Evolutionary conservation across 768 basidiomycete species (phyloP).

Genomic region (Leucocoprinus sp.): DNA sequence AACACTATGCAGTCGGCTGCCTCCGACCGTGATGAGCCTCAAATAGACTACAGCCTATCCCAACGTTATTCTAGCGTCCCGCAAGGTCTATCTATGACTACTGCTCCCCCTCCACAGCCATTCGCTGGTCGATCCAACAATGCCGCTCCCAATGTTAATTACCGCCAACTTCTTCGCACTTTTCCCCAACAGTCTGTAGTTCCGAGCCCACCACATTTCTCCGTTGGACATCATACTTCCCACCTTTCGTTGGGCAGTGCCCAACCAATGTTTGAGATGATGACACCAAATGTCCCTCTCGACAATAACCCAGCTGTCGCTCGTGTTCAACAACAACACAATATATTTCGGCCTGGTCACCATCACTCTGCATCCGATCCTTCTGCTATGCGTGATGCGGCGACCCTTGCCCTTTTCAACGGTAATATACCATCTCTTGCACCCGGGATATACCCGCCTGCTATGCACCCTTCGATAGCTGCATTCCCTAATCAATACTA

Average conservation of each 20-base stretch:
- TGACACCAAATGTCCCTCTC: conserved; percentile 46
- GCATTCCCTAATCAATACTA: conserved; percentile 71
- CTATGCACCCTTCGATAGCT: conserved; percentile 40
- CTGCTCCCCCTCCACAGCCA: conserved; percentile 29
- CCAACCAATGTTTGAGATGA: conserved; percentile 78
- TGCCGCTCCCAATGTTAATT: conserved; percentile 36
- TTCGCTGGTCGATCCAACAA: conserved; percentile 48
- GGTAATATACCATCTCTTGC: conserved; percentile 49
- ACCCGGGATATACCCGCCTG: conserved; percentile 49
- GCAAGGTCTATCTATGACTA: conserved; percentile 13
- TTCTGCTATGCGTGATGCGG: conserved; percentile 64
- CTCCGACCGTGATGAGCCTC: conserved; percentile 36
- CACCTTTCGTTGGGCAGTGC: conserved; percentile 67
- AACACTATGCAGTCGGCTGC: conserved; percentile 17
- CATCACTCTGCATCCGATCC: conserved; percentile 83
- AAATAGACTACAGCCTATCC: conserved; percentile 45
- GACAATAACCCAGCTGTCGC: conserved; percentile 60
- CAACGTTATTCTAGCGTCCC: conserved; percentile 31
- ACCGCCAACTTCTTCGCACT: conserved; percentile 55
- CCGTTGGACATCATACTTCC: conserved; percentile 45
- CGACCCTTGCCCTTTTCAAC: conserved; percentile 55
- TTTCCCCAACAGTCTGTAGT: conserved; percentile 48
- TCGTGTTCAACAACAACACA: conserved; percentile 75
- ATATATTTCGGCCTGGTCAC: conserved; percentile 63
- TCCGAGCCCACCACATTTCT: conserved; percentile 45